A percentile compares a stretch with the other conserved stretches of the same genome.
Conservation (phyloP, 2,329 filamentous ascomycete species). For the Aspergillus ochraceoroseus region DNA sequence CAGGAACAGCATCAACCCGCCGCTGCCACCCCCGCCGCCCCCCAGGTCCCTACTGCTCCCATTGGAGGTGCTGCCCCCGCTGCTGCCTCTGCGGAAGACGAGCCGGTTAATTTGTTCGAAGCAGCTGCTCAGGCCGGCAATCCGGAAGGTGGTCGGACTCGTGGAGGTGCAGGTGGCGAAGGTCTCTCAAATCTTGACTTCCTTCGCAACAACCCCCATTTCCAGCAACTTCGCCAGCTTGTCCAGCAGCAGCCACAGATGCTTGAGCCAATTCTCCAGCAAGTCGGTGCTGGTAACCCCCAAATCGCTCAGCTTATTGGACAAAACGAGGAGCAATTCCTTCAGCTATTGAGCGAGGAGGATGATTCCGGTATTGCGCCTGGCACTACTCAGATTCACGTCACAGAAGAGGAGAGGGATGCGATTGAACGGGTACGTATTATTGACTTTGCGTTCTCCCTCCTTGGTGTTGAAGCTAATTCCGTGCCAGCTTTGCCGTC, state of each 20-base stretch:
- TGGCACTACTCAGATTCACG: slow-evolving; percentile 80
- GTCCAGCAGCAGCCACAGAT: slow-evolving; percentile 97
- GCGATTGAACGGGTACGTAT: slow-evolving; percentile 83
- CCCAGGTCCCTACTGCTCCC: slow-evolving; percentile 35
- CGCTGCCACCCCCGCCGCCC: slow-evolving; percentile 45
- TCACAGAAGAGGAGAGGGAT: slow-evolving; percentile 93
- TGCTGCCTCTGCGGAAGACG: slow-evolving; percentile 46
- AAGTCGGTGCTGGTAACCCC: slow-evolving; percentile 91
- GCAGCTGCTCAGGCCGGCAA: slow-evolving; percentile 73
- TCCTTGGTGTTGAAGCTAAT: slow-evolving; percentile 16
- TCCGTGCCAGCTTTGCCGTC: slow-evolving; percentile 66
- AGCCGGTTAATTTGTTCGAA: slow-evolving; percentile 83
- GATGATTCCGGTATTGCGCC: slow-evolving; percentile 79
- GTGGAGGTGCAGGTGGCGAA: slow-evolving; percentile 48
- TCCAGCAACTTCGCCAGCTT: slow-evolving; percentile 93
- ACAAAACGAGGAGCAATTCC: slow-evolving; percentile 86
- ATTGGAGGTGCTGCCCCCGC: slow-evolving; percentile 33
- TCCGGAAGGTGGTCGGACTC: slow-evolving; percentile 36
- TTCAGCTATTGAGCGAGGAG: slow-evolving; percentile 84
- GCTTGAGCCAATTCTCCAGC: slow-evolving; percentile 96
- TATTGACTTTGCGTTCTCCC: background rate
- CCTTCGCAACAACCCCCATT: slow-evolving; percentile 89
- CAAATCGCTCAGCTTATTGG: slow-evolving; percentile 89
- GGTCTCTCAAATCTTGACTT: slow-evolving; percentile 81
- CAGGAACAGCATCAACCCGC: slow-evolving; percentile 60